Conservation (phyloP, 192 early-diverging fungal genomes). For the Jimgerdemannia flammicorona region DNA sequence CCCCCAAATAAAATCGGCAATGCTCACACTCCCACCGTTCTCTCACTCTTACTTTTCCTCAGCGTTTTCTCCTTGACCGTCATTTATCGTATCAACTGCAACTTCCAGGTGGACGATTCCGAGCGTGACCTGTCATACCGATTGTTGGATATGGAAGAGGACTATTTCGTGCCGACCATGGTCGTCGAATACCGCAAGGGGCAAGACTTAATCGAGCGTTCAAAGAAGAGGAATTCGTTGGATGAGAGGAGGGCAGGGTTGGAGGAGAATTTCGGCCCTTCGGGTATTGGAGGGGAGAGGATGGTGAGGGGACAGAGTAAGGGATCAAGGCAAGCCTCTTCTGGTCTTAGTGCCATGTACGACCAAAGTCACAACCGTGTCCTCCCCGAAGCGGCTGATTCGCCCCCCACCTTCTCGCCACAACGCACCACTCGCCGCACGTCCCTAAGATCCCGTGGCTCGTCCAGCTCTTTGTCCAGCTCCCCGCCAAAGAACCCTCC, state of each 20-base stretch:
- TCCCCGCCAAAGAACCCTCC: constrained; percentile 24
- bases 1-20: too few species aligned
- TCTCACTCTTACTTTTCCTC: background rate
- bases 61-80: constrained; percentile 64
- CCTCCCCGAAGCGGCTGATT: constrained; percentile 6
- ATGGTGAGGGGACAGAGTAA: background rate
- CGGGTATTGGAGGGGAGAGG: background rate
- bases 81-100: constrained; percentile 64
- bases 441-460: background rate
- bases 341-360: constrained; percentile 2
- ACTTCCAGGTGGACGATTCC: constrained; percentile 67
- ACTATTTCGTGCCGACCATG: constrained; percentile 61
- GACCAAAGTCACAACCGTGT: constrained; percentile 5
- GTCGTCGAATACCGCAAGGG: constrained; percentile 32
- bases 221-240: constrained; percentile 1
- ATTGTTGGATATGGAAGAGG: constrained; percentile 60
- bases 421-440: background rate
- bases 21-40: too few species aligned
- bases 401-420: constrained; percentile 18
- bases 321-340: background rate
- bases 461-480: constrained; percentile 1
- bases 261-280: background rate
- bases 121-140: constrained; percentile 47
- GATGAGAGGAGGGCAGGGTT: constrained; percentile 10
- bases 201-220: constrained; percentile 11